These are phyloP conservation scores for Theobroma grandiflorum DNA, from an alignment of 441 rosid genomes.

Conservation along the genomic window DNA sequence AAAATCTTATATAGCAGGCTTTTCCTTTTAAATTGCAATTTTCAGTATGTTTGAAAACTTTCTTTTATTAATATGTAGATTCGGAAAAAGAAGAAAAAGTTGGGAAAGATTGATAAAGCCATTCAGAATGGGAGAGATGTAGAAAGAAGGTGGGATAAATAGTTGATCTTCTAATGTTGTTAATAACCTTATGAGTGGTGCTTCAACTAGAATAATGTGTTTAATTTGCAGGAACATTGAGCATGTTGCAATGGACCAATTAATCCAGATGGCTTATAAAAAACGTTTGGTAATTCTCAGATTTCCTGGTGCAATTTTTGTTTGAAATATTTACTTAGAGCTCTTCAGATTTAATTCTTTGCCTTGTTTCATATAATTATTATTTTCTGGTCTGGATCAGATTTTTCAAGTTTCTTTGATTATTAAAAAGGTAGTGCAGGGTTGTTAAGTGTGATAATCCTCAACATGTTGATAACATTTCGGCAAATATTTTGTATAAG, in stretches of 20 bases:
- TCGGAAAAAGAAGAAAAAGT: constrained; percentile 61
- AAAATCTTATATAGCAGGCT: background rate
- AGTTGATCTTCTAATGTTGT: constrained; percentile 30
- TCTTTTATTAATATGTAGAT: constrained; percentile 52
- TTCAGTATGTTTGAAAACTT: background rate
- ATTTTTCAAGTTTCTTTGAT: constrained; percentile 7
- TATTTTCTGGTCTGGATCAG: background rate
- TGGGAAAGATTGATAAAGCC: constrained; percentile 67
- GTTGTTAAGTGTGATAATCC: background rate
- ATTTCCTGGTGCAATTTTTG: background rate
- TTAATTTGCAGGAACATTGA: constrained; percentile 71
- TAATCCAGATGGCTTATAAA: constrained; percentile 81
- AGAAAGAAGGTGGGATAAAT: constrained; percentile 64
- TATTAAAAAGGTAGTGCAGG: background rate
- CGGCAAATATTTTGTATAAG: background rate
- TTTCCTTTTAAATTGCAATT: background rate
- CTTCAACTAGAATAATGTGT: constrained; percentile 30
- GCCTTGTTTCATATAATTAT: background rate
- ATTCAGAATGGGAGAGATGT: constrained; percentile 56
- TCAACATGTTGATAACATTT: background rate
- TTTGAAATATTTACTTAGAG: background rate
- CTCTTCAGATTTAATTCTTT: background rate
- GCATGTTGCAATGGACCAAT: constrained; percentile 84
- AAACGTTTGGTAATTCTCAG: constrained; percentile 72
- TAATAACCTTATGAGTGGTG: constrained; percentile 18